Conservation (phyloP, 768 basidiomycete genomes). For the Mycena haematopus region DNA sequence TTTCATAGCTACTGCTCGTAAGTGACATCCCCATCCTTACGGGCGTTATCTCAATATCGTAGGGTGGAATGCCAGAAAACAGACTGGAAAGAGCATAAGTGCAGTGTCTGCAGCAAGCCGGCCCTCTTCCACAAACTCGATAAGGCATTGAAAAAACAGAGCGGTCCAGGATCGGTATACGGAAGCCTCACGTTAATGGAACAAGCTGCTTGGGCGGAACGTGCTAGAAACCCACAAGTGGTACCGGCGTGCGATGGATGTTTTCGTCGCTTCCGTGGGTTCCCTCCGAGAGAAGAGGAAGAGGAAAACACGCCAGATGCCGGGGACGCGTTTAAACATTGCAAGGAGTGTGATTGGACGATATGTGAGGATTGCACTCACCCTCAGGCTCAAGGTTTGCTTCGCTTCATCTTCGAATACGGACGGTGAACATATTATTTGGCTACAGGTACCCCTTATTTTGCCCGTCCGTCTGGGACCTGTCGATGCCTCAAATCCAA, state of each 20-base stretch:
- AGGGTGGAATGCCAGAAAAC: slow-evolving; percentile 28
- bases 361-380: slow-evolving; percentile 20
- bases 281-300: slow-evolving; percentile 22
- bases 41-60: neutral
- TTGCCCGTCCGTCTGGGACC: slow-evolving; percentile 26
- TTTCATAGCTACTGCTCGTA: slow-evolving; percentile 23
- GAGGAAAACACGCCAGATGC: slow-evolving; percentile 24
- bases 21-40: neutral
- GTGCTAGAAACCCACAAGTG: slow-evolving; percentile 18
- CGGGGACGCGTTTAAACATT: slow-evolving; percentile 17
- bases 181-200: neutral
- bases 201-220: slow-evolving; percentile 24
- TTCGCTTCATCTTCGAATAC: neutral
- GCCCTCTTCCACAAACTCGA: slow-evolving; percentile 27
- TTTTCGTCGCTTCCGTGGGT: slow-evolving; percentile 26
- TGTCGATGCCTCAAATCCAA: slow-evolving; percentile 30
- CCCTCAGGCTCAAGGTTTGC: slow-evolving; percentile 15
- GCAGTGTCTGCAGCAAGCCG: slow-evolving; percentile 31
- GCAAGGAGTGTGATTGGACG: slow-evolving; percentile 21
- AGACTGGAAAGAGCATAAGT: slow-evolving; percentile 33
- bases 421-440: neutral
- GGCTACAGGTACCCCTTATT: slow-evolving; percentile 12
- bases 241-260: slow-evolving; percentile 26
- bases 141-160: slow-evolving; percentile 25
- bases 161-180: slow-evolving; percentile 1